Evolutionary conservation across 192 early-diverging fungal species (phyloP).

Genomic region (Backusella circina): DNA sequence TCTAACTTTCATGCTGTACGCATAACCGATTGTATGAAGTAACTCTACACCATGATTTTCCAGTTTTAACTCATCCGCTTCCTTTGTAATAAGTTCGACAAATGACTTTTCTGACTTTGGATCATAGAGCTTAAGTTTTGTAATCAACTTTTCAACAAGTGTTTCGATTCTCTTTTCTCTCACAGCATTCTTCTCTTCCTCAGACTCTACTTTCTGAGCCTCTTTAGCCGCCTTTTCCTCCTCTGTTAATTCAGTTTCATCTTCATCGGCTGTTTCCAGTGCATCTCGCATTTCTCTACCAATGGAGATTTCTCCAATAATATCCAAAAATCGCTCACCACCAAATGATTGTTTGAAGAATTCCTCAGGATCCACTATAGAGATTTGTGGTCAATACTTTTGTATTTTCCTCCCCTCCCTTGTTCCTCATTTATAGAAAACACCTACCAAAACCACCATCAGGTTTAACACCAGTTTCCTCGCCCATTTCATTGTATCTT

Average conservation of each 20-base stretch:
- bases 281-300: slow-evolving; percentile 89
- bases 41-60: slow-evolving; percentile 94
- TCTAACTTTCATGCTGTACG: slow-evolving; percentile 84
- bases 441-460: slow-evolving; percentile 61
- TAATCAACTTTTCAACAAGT: slow-evolving; percentile 66
- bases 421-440: background rate
- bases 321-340: slow-evolving; percentile 94
- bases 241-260: slow-evolving; percentile 34
- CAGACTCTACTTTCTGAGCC: slow-evolving; percentile 48
- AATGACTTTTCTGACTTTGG: slow-evolving; percentile 57
- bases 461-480: slow-evolving; percentile 53
- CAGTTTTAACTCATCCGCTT: slow-evolving; percentile 84
- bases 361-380: slow-evolving; percentile 82
- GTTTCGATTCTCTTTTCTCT: slow-evolving; percentile 63
- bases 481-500: slow-evolving; percentile 85
- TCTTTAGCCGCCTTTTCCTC: slow-evolving; percentile 62
- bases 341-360: slow-evolving; percentile 98
- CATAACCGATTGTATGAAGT: slow-evolving; percentile 89
- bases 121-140: slow-evolving; percentile 79
- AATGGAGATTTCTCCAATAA: slow-evolving; percentile 98
- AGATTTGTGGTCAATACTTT: background rate
- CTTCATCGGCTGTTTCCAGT: slow-evolving; percentile 58
- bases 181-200: slow-evolving; percentile 56
- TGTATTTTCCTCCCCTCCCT: background rate
- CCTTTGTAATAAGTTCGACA: slow-evolving; percentile 62